phyloP scores from a whole-genome alignment of 1,139 yeast species.

The Suhomyces ambrosiae region DNA sequence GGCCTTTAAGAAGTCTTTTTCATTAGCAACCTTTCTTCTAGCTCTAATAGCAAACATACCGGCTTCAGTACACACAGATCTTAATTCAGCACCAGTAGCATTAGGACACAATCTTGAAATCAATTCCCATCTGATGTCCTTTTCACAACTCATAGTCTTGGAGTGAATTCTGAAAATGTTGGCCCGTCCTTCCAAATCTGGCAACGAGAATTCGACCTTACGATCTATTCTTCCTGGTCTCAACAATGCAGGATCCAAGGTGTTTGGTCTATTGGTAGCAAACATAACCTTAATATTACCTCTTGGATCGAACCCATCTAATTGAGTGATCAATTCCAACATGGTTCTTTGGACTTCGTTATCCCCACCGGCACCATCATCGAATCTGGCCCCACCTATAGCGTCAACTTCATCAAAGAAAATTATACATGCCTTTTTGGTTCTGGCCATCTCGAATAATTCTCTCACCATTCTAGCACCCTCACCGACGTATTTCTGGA shows the following conservation, averaged over 20 bases:
- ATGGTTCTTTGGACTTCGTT: slow-evolving; percentile 98
- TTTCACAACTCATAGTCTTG: slow-evolving; percentile 94
- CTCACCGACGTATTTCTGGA: slow-evolving; percentile 97
- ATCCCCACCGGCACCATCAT: slow-evolving; percentile 99
- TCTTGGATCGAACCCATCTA: slow-evolving; percentile 97
- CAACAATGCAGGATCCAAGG: slow-evolving; percentile 94
- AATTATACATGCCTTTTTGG: slow-evolving; percentile 95
- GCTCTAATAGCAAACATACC: slow-evolving; percentile 99
- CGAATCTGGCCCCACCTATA: slow-evolving; percentile 97
- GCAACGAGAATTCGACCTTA: slow-evolving; percentile 93
- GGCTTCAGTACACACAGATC: slow-evolving; percentile 26
- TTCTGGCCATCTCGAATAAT: slow-evolving; percentile 96
- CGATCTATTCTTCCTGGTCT: slow-evolving; percentile 99
- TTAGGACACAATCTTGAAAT: slow-evolving; percentile 96
- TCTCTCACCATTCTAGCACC: slow-evolving; percentile 99
- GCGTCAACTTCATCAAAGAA: slow-evolving; percentile 98
- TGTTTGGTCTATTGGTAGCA: slow-evolving; percentile 97
- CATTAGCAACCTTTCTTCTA: slow-evolving; percentile 95
- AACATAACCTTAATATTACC: slow-evolving; percentile 99
- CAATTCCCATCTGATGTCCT: slow-evolving; percentile 97
- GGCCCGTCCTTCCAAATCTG: slow-evolving; percentile 97
- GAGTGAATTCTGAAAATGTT: slow-evolving; percentile 96
- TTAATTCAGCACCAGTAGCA: slow-evolving; percentile 96
- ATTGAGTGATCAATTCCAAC: slow-evolving; percentile 95
- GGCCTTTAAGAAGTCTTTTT: slow-evolving; percentile 94